phyloP scores from a whole-genome alignment of 1,284 basidiomycete species.

The Puccinia brachypodii region DNA sequence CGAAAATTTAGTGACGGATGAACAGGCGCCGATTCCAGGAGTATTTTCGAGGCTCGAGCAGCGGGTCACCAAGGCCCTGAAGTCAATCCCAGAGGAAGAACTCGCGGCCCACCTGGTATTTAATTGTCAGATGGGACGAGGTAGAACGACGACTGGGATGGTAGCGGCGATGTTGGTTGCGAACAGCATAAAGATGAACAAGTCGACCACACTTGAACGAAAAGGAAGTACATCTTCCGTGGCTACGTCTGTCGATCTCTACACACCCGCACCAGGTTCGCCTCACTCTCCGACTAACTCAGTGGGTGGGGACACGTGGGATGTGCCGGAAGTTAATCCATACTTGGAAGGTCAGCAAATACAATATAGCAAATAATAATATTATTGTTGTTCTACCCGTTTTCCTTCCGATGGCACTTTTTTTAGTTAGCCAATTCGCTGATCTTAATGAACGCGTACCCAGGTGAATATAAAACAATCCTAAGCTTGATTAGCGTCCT shows the following conservation, averaged over 20 bases:
- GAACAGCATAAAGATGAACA: slow-evolving; percentile 64
- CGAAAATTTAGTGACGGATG: slow-evolving; percentile 73
- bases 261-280: slow-evolving; percentile 64
- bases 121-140: slow-evolving; percentile 79
- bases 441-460: slow-evolving; percentile 57
- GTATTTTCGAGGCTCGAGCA: slow-evolving; percentile 76
- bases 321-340: slow-evolving; percentile 73
- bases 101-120: slow-evolving; percentile 72
- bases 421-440: background rate
- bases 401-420: no score
- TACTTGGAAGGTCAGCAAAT: slow-evolving; percentile 73
- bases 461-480: slow-evolving; percentile 96
- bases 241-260: slow-evolving; percentile 56
- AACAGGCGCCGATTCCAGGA: slow-evolving; percentile 86
- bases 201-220: slow-evolving; percentile 58
- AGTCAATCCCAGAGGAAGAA: slow-evolving; percentile 59
- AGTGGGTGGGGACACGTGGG: slow-evolving; percentile 47
- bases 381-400: background rate
- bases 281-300: slow-evolving; percentile 52
- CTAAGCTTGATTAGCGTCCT: slow-evolving; percentile 88
- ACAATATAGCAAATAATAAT: background rate
- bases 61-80: slow-evolving; percentile 68
- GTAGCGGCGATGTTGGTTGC: slow-evolving; percentile 75
- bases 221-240: slow-evolving; percentile 54
- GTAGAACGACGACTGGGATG: slow-evolving; percentile 79